A percentile compares a stretch with the other conserved stretches of the same genome.
phyloP scores from a whole-genome alignment of 1,139 yeast species.

The Groenewaldozyma sp. region DNA sequence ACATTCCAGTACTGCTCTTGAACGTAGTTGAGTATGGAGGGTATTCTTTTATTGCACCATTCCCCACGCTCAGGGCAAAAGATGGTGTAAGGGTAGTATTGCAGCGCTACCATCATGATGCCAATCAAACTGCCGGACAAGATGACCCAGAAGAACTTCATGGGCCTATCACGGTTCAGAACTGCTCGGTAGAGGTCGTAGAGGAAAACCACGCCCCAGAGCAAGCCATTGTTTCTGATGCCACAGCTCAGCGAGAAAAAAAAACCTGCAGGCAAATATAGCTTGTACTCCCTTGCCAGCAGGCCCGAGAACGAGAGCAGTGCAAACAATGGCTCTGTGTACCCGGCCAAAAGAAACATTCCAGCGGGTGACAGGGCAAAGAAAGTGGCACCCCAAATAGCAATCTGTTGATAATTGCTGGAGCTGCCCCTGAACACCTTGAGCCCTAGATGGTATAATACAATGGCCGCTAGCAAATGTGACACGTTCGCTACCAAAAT shows the following conservation, averaged over 20 bases:
- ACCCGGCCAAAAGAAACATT: conserved; percentile 63
- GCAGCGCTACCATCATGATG: conserved; percentile 37
- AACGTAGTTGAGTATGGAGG: conserved; percentile 63
- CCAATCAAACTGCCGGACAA: conserved; percentile 50
- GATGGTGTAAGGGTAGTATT: conserved; percentile 42
- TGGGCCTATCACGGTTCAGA: neutral
- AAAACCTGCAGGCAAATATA: conserved; percentile 48
- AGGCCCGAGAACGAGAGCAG: conserved; percentile 55
- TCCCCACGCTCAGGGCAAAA: conserved; percentile 43
- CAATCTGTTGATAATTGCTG: conserved; percentile 23
- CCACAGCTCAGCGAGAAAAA: conserved; percentile 49
- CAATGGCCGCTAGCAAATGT: conserved; percentile 43
- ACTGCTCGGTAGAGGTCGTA: conserved; percentile 35
- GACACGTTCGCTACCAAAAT: conserved; percentile 42
- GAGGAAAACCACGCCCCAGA: conserved; percentile 61
- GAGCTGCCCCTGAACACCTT: conserved; percentile 10
- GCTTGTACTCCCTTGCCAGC: conserved; percentile 32
- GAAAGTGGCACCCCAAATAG: conserved; percentile 37
- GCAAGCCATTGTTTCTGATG: conserved; percentile 65
- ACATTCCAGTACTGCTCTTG: conserved; percentile 77
- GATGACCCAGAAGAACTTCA: conserved; percentile 18
- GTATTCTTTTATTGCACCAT: conserved; percentile 60
- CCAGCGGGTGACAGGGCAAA: conserved; percentile 71
- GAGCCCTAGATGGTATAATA: conserved; percentile 44
- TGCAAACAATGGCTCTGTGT: conserved; percentile 70